Base-by-base conservation (phyloP, 176 grass and related monocot genomes). In the Zea luxurians region DNA sequence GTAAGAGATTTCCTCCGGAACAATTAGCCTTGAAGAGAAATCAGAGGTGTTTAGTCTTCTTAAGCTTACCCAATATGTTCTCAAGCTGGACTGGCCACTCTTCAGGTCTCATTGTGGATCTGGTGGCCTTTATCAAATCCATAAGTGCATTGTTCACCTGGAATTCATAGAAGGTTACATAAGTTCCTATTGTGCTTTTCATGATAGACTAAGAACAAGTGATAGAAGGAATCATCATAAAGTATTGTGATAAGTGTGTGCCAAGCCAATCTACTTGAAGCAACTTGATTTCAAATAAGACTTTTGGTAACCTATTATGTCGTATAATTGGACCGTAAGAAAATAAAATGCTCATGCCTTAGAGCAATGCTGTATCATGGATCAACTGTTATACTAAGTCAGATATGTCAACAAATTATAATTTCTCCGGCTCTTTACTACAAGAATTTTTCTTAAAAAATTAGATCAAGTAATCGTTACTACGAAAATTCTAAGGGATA, bases 71-170 rank as follows among this genome's bases (percentile, higher is more conserved):
- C 59, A 90, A 93, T 86, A 73, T 65, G 41, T 68, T 89, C 43
- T 93, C 92, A 55, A 88, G 71, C 52, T 86, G 38, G 43, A 62
- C 82, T 4, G 86, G 87, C 96, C 92, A 99, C 43, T 99, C 90
- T 43, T 99, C 78, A 73, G 83, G 83, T 69, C 70, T 79, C 63
- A 52, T 64, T 63, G 75, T 83, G 45, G 27, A 27, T 27, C 27
- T 27, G 10, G 96, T 93, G 48, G 88, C 92, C 80, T 81, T 95
- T 83, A 95, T 89, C 36, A 99, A 83, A 48, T 99, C 96, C 74
- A 87, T 85, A 20, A 99, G 84, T 45, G 96, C 88, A 76, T 68
- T 47, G 80, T 99, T 99, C 66, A 99, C 91, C 96, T 99, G 81
- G 0, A 49, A 36, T 80, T 52, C 21, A 62, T 49, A 34, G 15